These are phyloP conservation scores for Torulaspora indica DNA, from an alignment of 805 yeast species.

Conservation along the genomic window DNA sequence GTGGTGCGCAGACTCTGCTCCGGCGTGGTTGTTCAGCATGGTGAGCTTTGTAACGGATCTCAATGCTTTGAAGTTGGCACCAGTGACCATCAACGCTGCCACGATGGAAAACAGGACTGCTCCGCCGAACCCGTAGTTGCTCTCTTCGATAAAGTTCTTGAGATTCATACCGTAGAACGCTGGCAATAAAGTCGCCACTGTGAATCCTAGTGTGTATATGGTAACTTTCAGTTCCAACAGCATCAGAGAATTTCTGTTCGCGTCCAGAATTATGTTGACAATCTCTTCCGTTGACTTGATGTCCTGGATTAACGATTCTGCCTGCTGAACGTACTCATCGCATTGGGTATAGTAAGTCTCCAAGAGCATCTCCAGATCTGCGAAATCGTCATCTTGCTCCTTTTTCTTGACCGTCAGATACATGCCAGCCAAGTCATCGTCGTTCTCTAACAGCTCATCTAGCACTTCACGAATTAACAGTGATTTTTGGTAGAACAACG, in stretches of 20 bases:
- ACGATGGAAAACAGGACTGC: slow-evolving; percentile 50
- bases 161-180: slow-evolving; percentile 89
- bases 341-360: slow-evolving; percentile 89
- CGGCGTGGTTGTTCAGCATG: slow-evolving; percentile 43
- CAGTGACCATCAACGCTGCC: slow-evolving; percentile 52
- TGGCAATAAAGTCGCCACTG: slow-evolving; percentile 79
- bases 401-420: slow-evolving; percentile 50
- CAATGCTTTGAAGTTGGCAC: slow-evolving; percentile 52
- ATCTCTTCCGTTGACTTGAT: slow-evolving; percentile 90
- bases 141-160: slow-evolving; percentile 71
- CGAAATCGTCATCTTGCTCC: slow-evolving; percentile 40
- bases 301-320: slow-evolving; percentile 76
- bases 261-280: slow-evolving; percentile 84
- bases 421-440: slow-evolving; percentile 79
- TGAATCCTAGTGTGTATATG: slow-evolving; percentile 77
- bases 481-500: slow-evolving; percentile 70
- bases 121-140: slow-evolving; percentile 55
- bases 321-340: slow-evolving; percentile 89
- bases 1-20: slow-evolving; percentile 27
- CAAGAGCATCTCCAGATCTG: slow-evolving; percentile 79
- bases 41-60: slow-evolving; percentile 62
- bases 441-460: slow-evolving; percentile 80
- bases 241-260: slow-evolving; percentile 87
- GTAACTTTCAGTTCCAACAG: slow-evolving; percentile 77
- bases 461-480: slow-evolving; percentile 71